These are phyloP conservation scores for Xylaria scruposa DNA, from an alignment of 495 filamentous ascomycete species.

Conservation along the genomic window DNA sequence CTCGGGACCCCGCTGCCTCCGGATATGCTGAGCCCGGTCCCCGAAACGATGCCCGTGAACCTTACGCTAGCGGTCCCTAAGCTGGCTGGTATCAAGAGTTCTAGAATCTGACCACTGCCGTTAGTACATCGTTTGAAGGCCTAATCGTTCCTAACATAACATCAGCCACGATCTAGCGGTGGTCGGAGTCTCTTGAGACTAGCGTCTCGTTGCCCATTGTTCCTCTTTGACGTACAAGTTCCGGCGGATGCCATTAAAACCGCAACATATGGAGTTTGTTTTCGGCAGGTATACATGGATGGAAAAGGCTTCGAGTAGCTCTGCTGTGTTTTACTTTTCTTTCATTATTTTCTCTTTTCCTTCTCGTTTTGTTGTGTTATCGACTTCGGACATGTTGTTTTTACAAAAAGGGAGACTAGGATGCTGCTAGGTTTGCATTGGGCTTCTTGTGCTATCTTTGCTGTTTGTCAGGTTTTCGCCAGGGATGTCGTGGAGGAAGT, in stretches of 20 bases:
- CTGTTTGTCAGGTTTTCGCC: conserved; percentile 26
- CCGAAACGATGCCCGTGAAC: conserved; percentile 67
- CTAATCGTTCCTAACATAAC: conserved; percentile 10
- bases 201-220: conserved; percentile 30
- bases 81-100: conserved; percentile 4
- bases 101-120: conserved; percentile 15
- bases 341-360: conserved; percentile 30
- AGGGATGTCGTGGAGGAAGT: conserved; percentile 26
- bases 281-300: conserved; percentile 46
- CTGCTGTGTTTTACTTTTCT: conserved; percentile 31
- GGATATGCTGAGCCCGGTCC: conserved; percentile 65
- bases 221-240: conserved; percentile 38
- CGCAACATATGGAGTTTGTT: conserved; percentile 43
- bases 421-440: conserved; percentile 36
- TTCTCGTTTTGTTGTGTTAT: conserved; percentile 24
- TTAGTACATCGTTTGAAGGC: conserved; percentile 35
- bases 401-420: conserved; percentile 32
- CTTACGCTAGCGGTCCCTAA: conserved; percentile 57
- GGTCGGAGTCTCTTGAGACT: conserved; percentile 22
- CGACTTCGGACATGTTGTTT: conserved; percentile 28
- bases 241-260: conserved; percentile 39
- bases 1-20: conserved; percentile 58
- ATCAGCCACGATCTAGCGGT: conserved; percentile 28
- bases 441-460: conserved; percentile 28
- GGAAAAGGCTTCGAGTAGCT: conserved; percentile 43